phyloP scores from a whole-genome alignment of 495 filamentous ascomycete species.

The Penicillium paxilli region DNA sequence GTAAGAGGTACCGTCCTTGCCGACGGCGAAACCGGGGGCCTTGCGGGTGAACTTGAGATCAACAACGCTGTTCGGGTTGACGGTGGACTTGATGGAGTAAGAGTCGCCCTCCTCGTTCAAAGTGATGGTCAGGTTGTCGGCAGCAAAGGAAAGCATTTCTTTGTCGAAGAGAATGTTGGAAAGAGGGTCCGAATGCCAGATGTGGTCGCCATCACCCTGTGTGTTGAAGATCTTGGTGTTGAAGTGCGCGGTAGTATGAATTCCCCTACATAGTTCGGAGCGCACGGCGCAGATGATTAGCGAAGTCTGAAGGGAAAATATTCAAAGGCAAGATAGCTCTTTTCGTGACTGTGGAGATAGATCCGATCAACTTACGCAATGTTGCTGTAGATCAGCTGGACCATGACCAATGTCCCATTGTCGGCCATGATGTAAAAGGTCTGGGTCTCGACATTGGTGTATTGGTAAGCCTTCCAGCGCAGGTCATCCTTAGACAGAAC shows the following conservation, averaged over 20 bases:
- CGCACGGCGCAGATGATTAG: neutral
- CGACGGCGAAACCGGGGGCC: slow-evolving; percentile 81
- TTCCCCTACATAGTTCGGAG: slow-evolving; percentile 57
- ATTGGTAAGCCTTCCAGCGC: slow-evolving; percentile 77
- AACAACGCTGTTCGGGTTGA: slow-evolving; percentile 73
- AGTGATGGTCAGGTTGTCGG: slow-evolving; percentile 76
- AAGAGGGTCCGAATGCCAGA: slow-evolving; percentile 81
- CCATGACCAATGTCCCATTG: slow-evolving; percentile 70
- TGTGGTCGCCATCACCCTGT: slow-evolving; percentile 60
- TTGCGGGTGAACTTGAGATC: slow-evolving; percentile 76
- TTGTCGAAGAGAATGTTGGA: slow-evolving; percentile 80
- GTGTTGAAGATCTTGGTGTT: slow-evolving; percentile 87
- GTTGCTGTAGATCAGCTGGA: slow-evolving; percentile 96
- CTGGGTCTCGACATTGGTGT: slow-evolving; percentile 93
- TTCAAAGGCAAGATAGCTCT: neutral
- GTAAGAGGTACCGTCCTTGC: slow-evolving; percentile 79
- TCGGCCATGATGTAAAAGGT: slow-evolving; percentile 89
- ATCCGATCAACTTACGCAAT: slow-evolving; percentile 68
- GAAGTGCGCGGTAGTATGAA: slow-evolving; percentile 89
- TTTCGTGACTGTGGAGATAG: neutral
- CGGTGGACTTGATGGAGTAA: slow-evolving; percentile 83
- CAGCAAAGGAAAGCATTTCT: slow-evolving; percentile 76
- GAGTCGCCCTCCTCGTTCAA: slow-evolving; percentile 79
- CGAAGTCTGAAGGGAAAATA: neutral
- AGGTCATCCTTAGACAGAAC: slow-evolving; percentile 74